Conservation (phyloP, 192 early-diverging fungal genomes). For the Linnemannia schmuckeri region DNA sequence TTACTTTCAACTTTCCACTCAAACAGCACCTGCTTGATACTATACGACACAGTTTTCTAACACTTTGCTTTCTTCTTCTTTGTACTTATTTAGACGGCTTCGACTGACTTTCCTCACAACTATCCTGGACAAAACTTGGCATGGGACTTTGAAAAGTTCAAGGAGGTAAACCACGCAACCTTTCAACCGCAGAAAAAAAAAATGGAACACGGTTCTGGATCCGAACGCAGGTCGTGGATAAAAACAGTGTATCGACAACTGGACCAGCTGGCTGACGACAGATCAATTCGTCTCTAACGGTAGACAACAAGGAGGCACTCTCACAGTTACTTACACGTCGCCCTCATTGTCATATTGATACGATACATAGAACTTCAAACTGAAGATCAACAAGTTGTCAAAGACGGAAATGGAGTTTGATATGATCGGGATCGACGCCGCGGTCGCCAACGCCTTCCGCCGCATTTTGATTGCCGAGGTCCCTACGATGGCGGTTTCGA, state of each 20-base stretch:
- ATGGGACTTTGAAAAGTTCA: slow-evolving; percentile 79
- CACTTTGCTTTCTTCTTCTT: too few relatives aligned
- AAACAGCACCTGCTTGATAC: neutral
- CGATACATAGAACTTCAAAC: slow-evolving; percentile 74
- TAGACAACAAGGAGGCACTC: too few relatives aligned
- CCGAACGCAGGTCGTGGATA: neutral
- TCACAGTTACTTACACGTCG: too few relatives aligned
- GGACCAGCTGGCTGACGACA: neutral
- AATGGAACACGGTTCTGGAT: neutral
- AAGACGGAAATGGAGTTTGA: slow-evolving; percentile 94
- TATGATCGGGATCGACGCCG: slow-evolving; percentile 91
- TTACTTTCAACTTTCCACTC: neutral
- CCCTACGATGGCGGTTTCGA: slow-evolving; percentile 97
- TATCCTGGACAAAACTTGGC: slow-evolving; percentile 72
- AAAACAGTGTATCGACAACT: neutral
- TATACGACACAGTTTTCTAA: neutral
- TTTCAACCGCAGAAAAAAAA: neutral
- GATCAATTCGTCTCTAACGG: too few relatives aligned
- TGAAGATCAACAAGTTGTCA: slow-evolving; percentile 77
- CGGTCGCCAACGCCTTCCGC: slow-evolving; percentile 95
- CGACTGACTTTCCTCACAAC: slow-evolving; percentile 82
- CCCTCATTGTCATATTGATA: neutral
- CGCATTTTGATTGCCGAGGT: slow-evolving; percentile 96
- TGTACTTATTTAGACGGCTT: slow-evolving; percentile 71
- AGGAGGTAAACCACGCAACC: slow-evolving; percentile 60